Percentiles rank a stretch among this genome's conserved stretches.
These are phyloP conservation scores for Ceratobasidium sp. DNA, from an alignment of 1,284 basidiomycete genomes.

Conservation along the genomic window DNA sequence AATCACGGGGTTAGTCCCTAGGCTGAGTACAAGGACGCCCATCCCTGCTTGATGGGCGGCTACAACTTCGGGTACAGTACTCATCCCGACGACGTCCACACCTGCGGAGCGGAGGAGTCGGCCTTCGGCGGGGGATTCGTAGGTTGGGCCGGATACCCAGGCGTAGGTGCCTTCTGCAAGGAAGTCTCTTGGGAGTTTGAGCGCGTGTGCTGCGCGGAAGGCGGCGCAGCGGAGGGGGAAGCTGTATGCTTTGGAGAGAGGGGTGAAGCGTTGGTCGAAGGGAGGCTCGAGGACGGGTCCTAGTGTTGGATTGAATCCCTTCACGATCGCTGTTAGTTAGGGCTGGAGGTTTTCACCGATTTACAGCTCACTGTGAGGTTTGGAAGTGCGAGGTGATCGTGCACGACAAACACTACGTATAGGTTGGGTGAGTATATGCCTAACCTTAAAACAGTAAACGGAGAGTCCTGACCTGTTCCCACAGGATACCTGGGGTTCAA, in stretches of 20 bases:
- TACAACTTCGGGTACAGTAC: conserved; percentile 89
- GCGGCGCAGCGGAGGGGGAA: conserved; percentile 70
- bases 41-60: conserved; percentile 79
- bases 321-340: background rate
- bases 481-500: conserved; percentile 75
- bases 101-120: conserved; percentile 74
- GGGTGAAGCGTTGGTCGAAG: conserved; percentile 73
- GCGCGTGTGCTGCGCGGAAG: conserved; percentile 73
- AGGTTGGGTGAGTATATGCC: conserved; percentile 29
- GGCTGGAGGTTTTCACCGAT: background rate
- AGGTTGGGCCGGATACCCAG: conserved; percentile 86
- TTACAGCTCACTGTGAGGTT: conserved; percentile 63
- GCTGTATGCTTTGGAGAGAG: conserved; percentile 83
- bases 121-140: conserved; percentile 87
- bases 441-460: background rate
- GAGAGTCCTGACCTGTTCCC: conserved; percentile 74
- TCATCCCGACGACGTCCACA: conserved; percentile 89
- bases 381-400: conserved; percentile 84
- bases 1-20: conserved; percentile 86
- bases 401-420: conserved; percentile 76
- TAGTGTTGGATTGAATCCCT: conserved; percentile 79
- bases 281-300: conserved; percentile 68
- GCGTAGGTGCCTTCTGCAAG: conserved; percentile 83
- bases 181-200: conserved; percentile 60
- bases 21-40: conserved; percentile 76